These are phyloP conservation scores for Backusella macrospora DNA, from an alignment of 192 early-diverging fungal genomes.

Conservation along the genomic window DNA sequence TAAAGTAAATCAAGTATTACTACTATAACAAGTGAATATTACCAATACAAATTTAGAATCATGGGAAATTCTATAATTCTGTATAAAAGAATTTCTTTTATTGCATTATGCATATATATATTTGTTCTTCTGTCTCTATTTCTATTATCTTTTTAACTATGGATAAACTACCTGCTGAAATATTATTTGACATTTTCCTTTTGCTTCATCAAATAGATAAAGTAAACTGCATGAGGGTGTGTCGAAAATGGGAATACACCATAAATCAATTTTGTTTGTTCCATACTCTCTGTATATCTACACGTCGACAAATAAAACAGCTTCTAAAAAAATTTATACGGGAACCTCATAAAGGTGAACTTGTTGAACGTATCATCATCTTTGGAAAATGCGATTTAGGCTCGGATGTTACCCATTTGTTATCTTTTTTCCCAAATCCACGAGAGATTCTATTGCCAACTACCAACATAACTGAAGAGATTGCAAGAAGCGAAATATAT, in stretches of 20 bases:
- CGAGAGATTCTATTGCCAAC: neutral
- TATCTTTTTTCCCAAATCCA: neutral
- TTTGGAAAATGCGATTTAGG: neutral
- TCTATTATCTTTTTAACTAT: neutral
- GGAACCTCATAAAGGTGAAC: neutral
- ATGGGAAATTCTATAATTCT: no score
- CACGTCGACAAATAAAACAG: neutral
- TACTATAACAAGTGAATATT: no score
- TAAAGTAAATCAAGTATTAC: no score
- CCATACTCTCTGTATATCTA: neutral
- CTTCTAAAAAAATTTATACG: neutral
- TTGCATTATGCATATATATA: no score
- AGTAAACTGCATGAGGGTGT: neutral
- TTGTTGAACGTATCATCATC: neutral
- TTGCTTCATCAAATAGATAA: constrained; percentile 4
- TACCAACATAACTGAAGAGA: neutral
- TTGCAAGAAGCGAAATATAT: neutral
- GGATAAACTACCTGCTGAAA: neutral
- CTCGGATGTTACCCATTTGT: neutral
- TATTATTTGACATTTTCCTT: neutral
- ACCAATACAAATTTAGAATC: no score
- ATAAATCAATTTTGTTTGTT: neutral
- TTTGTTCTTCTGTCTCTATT: neutral
- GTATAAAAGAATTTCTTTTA: no score
- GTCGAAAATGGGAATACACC: neutral